phyloP scores from a whole-genome alignment of 2,329 filamentous ascomycete genomes.

The Xylariaceae sp. region DNA sequence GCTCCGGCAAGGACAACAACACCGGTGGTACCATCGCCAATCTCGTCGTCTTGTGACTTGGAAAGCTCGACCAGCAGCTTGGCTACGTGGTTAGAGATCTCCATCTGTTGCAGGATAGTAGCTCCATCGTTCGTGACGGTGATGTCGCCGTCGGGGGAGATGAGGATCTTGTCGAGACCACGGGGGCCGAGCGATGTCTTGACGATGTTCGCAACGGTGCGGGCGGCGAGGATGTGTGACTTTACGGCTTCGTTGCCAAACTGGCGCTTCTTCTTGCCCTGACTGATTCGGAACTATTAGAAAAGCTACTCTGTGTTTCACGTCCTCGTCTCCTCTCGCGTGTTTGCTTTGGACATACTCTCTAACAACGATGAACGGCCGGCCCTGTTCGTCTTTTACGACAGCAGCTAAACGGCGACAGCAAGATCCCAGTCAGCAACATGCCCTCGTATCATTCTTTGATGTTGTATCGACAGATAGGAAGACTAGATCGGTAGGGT shows the following conservation, averaged over 20 bases:
- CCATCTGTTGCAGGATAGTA: conserved; percentile 96
- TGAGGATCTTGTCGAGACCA: conserved; percentile 97
- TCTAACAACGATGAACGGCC: conserved; percentile 96
- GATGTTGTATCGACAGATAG: not conserved
- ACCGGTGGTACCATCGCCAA: conserved; percentile 95
- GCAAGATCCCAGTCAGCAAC: conserved; percentile 19
- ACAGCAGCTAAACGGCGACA: conserved; percentile 50
- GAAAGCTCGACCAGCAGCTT: conserved; percentile 95
- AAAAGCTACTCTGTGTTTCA: not conserved
- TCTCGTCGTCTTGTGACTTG: conserved; percentile 98
- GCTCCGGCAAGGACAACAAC: conserved; percentile 94
- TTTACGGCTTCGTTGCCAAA: conserved; percentile 97
- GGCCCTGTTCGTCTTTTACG: conserved; percentile 94
- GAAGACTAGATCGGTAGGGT: not conserved
- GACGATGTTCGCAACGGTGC: conserved; percentile 94
- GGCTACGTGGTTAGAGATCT: conserved; percentile 96
- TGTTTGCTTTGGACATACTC: conserved; percentile 60
- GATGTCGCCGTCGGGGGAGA: conserved; percentile 97
- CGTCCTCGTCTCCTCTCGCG: not conserved
- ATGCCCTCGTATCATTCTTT: not conserved
- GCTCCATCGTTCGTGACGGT: conserved; percentile 99
- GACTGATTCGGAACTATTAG: conserved; percentile 47
- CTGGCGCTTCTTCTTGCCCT: conserved; percentile 95
- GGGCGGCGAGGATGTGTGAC: conserved; percentile 92
- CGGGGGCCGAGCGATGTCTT: conserved; percentile 94